phyloP scores from a whole-genome alignment of 1,139 yeast species.

The Scheffersomyces illinoinensis region DNA sequence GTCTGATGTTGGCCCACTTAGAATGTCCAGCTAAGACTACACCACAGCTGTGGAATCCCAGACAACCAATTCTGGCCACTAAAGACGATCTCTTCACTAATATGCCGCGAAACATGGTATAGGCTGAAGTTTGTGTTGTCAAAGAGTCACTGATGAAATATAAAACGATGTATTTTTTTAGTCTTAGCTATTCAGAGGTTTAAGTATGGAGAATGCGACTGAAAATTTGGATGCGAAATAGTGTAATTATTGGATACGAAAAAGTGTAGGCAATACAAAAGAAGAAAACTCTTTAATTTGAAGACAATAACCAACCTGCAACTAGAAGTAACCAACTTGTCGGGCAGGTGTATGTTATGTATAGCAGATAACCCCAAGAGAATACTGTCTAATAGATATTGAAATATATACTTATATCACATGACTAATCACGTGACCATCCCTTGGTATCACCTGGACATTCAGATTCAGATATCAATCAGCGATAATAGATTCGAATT shows the following conservation, averaged over 20 bases:
- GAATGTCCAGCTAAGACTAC: conserved; percentile 66
- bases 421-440: neutral
- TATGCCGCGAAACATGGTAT: neutral
- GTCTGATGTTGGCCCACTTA: conserved; percentile 94
- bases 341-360: neutral
- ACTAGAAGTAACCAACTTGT: too few relatives aligned
- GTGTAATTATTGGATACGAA: neutral
- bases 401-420: neutral
- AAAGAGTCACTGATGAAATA: too few relatives aligned
- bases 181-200: neutral
- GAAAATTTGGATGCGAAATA: neutral
- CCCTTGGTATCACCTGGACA: neutral
- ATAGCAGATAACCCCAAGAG: too few relatives aligned
- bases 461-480: neutral
- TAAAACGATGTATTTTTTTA: neutral
- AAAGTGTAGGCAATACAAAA: neutral
- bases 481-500: neutral
- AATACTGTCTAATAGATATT: too few relatives aligned
- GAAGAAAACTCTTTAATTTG: neutral
- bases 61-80: neutral
- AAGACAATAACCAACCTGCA: too few relatives aligned
- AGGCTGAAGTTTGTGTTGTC: neutral
- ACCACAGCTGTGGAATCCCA: conserved; percentile 14
- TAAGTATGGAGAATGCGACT: neutral
- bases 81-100: neutral